Evolutionary conservation across 2,329 filamentous ascomycete genomes (phyloP).

Genomic region (Annulohypoxylon truncatum): DNA sequence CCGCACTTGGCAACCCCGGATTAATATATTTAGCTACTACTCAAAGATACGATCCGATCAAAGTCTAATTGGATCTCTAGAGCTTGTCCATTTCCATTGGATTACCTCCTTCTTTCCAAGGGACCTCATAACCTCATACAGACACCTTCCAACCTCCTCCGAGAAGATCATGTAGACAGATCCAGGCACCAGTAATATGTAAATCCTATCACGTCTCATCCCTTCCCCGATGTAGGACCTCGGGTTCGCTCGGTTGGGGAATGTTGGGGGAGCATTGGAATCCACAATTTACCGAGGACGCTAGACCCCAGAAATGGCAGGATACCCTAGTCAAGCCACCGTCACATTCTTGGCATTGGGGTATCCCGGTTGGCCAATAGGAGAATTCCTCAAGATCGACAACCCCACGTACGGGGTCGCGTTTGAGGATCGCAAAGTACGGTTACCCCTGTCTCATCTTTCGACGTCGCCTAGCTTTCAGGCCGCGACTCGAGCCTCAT

Average conservation of each 20-base stretch:
- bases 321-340: not conserved
- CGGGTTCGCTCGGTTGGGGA: slow-evolving; percentile 21
- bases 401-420: not conserved
- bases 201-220: not conserved
- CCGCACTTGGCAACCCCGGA: slow-evolving; percentile 11
- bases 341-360: slow-evolving; percentile 17
- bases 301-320: slow-evolving; percentile 1
- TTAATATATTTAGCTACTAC: not conserved
- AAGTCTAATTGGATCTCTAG: not conserved
- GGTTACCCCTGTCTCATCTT: slow-evolving; percentile 10
- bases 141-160: not conserved
- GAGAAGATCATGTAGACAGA: not conserved
- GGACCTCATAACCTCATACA: not conserved
- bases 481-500: slow-evolving; percentile 15
- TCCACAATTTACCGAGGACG: slow-evolving; percentile 20
- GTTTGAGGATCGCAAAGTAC: not conserved
- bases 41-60: not conserved
- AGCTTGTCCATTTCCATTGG: not conserved
- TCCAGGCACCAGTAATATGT: not conserved
- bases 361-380: slow-evolving; percentile 8
- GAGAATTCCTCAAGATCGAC: not conserved
- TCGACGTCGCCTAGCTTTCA: slow-evolving; percentile 18
- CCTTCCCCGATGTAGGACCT: slow-evolving; percentile 25
- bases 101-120: not conserved
- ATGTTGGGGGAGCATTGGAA: not conserved